phyloP scores from a whole-genome alignment of 352 stramenopile species.

The Pythium rhizo-oryzae region DNA sequence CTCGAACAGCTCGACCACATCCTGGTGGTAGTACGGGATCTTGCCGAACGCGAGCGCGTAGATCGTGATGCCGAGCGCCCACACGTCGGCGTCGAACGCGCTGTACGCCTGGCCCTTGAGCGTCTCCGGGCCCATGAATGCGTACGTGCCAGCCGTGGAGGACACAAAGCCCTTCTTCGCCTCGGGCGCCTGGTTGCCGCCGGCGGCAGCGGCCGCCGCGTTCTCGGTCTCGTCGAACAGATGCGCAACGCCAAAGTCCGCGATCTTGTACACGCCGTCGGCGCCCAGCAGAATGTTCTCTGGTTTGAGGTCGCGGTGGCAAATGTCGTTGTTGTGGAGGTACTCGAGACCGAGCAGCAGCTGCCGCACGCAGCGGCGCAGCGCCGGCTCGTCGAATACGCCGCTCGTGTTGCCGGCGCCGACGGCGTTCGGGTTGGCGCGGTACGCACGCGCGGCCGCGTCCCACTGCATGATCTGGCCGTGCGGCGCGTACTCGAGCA shows the following conservation, averaged over 20 bases:
- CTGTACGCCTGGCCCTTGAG: conserved; percentile 79
- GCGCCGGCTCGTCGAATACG: conserved; percentile 54
- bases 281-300: conserved; percentile 82
- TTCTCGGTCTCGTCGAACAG: conserved; percentile 70
- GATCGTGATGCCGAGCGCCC: conserved; percentile 85
- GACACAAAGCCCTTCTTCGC: conserved; percentile 75
- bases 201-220: conserved; percentile 15
- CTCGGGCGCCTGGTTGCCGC: conserved; percentile 25
- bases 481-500: conserved; percentile 83
- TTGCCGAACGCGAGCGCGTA: conserved; percentile 79
- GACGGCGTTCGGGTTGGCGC: conserved; percentile 26
- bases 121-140: conserved; percentile 85
- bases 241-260: conserved; percentile 84
- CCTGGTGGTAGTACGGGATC: conserved; percentile 84
- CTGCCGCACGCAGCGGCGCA: conserved; percentile 69
- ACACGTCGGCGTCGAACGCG: conserved; percentile 85
- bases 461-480: conserved; percentile 90
- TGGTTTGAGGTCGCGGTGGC: conserved; percentile 84
- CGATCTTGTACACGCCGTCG: conserved; percentile 80
- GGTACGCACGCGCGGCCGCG: conserved; percentile 55
- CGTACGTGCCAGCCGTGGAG: conserved; percentile 81
- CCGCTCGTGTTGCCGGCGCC: conserved; percentile 11
- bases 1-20: conserved; percentile 84
- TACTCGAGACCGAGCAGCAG: conserved; percentile 82
- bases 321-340: conserved; percentile 86